Base-by-base conservation (phyloP, 176 grass and related monocot species). In the Carex parvula region DNA sequence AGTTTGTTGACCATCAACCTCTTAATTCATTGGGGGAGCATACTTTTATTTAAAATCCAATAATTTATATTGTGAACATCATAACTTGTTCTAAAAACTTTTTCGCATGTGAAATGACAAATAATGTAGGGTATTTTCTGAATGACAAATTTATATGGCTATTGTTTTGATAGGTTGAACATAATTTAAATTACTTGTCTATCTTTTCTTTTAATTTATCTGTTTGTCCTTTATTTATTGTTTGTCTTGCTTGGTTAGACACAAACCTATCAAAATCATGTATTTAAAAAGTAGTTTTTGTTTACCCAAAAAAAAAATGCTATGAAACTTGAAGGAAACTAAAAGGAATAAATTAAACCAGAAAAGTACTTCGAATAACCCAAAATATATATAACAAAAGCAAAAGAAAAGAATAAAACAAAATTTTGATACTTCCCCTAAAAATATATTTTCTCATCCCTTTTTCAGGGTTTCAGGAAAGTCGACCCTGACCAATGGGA, bases 391-490 rank as follows among this genome's bases (percentile, higher is more conserved):
- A 56, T 64, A 83, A 32, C n/a, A 5, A 26, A 3, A 3, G 8
- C 14, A 44, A 53, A 83, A 83, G 26, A 54, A 76, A 61, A 44
- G 42, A 81, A 32, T 5, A 60, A 41, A 35, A 18, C 33, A 35
- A 35, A 35, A 35, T 4, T 35, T 42, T 9, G 5, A 4, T 65
- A 20, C 9, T 18, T 6, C n/a, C 13, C 75, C 20, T 42, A 79
- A 60, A 29, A 30, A 5, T 85, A 37, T 59, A 6, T 60, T 79
- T 79, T 54, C 35, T 64, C n/a, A 54, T 0, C 60, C 15, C 17
- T 76, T n/a, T 71, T 70, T 33, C 59, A 98, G 95, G 95, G 95
- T 63, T 98, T 98, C 0, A 87, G 91, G 1, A 98, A 98, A 78
- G 89, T 93, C 14, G 91, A 93, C 67, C 84, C 92, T 0, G 92